Evolutionary conservation across 106 monocot genomes (phyloP).

Genomic region (Triglochin maritima): DNA sequence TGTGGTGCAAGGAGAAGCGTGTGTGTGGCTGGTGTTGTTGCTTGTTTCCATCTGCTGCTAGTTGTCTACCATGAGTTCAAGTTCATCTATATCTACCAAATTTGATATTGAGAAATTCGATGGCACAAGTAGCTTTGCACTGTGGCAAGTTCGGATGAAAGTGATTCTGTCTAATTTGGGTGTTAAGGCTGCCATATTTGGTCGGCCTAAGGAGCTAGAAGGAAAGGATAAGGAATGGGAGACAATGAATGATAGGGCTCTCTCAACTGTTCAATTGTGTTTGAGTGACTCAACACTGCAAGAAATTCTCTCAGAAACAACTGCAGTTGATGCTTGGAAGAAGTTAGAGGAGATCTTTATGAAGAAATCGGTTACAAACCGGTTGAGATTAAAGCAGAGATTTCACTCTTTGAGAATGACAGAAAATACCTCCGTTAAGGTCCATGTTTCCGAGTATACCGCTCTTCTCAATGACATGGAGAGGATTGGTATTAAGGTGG

Average conservation of each 20-base stretch:
- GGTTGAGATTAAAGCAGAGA: neutral
- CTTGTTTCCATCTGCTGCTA: too few relatives aligned
- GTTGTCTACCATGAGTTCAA: too few relatives aligned
- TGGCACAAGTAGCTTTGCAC: neutral
- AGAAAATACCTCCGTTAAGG: neutral
- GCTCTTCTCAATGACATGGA: neutral
- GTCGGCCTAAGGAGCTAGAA: too few relatives aligned
- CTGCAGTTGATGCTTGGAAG: neutral
- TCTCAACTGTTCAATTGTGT: neutral
- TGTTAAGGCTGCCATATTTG: neutral
- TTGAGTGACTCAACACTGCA: neutral
- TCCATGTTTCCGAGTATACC: neutral
- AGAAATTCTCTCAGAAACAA: neutral
- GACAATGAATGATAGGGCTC: neutral
- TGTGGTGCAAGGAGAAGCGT: too few relatives aligned
- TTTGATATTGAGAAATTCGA: neutral
- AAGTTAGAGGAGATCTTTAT: neutral
- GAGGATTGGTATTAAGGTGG: neutral
- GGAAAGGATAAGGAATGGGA: neutral
- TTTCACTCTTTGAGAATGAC: neutral
- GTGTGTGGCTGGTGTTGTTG: too few relatives aligned
- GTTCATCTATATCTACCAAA: too few relatives aligned
- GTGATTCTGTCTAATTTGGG: neutral
- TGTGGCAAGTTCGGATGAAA: neutral
- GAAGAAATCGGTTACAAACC: neutral